Conservation (phyloP, 1,284 basidiomycete genomes). For the Cutaneotrichosporon sp. region DNA sequence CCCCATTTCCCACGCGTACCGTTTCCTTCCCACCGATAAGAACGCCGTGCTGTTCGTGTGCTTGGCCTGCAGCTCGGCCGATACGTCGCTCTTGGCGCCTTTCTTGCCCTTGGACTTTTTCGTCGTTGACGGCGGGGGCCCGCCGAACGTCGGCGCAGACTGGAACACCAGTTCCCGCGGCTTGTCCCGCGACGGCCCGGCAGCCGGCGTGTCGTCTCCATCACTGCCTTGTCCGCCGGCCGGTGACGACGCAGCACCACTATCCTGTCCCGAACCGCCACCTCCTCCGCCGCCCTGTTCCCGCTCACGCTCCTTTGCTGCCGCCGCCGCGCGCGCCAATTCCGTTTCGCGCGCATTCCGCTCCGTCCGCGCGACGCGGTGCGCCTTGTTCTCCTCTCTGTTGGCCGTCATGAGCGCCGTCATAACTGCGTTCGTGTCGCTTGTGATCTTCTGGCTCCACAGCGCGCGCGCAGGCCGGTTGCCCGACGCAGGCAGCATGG, state of each 20-base stretch:
- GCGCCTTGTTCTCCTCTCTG: constrained; percentile 36
- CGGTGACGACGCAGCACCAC: background rate
- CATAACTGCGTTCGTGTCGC: constrained; percentile 33
- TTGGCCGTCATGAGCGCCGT: constrained; percentile 29
- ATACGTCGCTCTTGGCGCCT: constrained; percentile 20
- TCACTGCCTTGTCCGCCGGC: constrained; percentile 1
- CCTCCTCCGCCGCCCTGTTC: constrained; percentile 3
- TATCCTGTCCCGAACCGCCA: background rate
- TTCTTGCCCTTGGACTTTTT: constrained; percentile 16
- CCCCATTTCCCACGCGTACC: constrained; percentile 41
- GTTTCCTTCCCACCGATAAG: constrained; percentile 12
- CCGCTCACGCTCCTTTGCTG: constrained; percentile 11
- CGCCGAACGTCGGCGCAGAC: constrained; percentile 20
- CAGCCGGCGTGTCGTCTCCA: constrained; percentile 1
- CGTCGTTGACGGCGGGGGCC: constrained; percentile 12
- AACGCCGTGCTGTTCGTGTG: constrained; percentile 38
- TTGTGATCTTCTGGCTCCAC: constrained; percentile 35
- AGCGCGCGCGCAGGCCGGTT: constrained; percentile 16
- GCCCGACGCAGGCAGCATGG: constrained; percentile 14
- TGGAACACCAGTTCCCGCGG: constrained; percentile 15
- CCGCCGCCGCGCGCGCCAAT: constrained; percentile 23
- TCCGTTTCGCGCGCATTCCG: constrained; percentile 40
- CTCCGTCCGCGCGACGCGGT: constrained; percentile 36
- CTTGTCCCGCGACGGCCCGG: background rate
- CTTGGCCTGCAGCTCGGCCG: constrained; percentile 37